Conservation (phyloP, 129 eudicot genomes). For the Arctium minus region DNA sequence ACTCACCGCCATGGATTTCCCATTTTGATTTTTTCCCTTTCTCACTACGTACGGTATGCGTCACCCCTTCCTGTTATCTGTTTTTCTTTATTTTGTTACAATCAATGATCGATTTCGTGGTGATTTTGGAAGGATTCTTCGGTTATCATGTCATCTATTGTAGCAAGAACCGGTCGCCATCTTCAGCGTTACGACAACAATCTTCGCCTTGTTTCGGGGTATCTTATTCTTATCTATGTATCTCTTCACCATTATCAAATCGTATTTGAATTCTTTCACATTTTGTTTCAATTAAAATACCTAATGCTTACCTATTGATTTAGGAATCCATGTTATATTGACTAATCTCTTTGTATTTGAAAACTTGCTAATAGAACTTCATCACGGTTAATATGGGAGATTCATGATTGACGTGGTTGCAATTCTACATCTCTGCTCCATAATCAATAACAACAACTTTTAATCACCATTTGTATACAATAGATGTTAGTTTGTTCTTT, state of each 20-base stretch:
- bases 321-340: not conserved
- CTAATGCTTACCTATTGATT: not conserved
- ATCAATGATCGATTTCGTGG: constrained; percentile 1
- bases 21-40: constrained; percentile 17
- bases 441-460: not conserved
- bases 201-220: constrained; percentile 70
- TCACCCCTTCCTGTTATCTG: not conserved
- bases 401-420: not conserved
- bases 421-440: not conserved
- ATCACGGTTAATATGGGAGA: constrained; percentile 1
- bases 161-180: constrained; percentile 56
- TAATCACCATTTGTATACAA: not conserved
- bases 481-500: not conserved
- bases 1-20: constrained; percentile 21
- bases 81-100: not conserved
- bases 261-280: not conserved
- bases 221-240: not conserved
- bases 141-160: constrained; percentile 44
- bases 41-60: constrained; percentile 16
- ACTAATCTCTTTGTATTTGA: not conserved
- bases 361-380: not conserved
- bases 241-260: not conserved
- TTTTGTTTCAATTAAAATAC: not conserved
- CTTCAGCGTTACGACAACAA: constrained; percentile 58
- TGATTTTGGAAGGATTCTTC: constrained; percentile 20